These are phyloP conservation scores for Asterophora parasitica DNA, from an alignment of 768 basidiomycete genomes.

Conservation along the genomic window DNA sequence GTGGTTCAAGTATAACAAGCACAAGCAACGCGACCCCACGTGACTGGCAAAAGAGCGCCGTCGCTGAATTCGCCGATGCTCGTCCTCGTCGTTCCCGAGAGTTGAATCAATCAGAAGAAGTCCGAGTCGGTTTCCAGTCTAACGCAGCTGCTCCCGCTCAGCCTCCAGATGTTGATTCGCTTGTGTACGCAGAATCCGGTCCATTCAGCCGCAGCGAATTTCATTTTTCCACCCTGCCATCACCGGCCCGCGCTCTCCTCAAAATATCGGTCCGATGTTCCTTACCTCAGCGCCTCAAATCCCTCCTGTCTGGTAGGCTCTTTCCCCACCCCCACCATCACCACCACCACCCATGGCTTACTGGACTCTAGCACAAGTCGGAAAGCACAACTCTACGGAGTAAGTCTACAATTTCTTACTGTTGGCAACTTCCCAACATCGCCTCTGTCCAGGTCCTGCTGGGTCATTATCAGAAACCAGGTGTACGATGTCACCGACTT, in stretches of 20 bases:
- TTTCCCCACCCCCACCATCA: conserved; percentile 20
- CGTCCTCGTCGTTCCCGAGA: neutral
- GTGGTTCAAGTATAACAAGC: conserved; percentile 18
- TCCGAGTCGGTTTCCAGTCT: too few relatives aligned
- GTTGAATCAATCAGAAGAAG: too few relatives aligned
- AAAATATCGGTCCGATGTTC: neutral
- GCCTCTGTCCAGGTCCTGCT: conserved; percentile 55
- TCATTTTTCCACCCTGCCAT: neutral
- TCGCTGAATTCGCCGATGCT: neutral
- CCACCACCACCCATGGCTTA: conserved; percentile 29
- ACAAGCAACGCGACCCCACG: conserved; percentile 23
- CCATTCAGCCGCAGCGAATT: neutral
- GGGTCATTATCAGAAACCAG: conserved; percentile 75
- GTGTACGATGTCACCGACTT: conserved; percentile 90
- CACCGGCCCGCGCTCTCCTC: neutral
- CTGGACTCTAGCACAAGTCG: conserved; percentile 53
- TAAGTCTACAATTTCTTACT: conserved; percentile 23
- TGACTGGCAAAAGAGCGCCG: too few relatives aligned
- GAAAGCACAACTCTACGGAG: conserved; percentile 52
- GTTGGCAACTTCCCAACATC: conserved; percentile 1
- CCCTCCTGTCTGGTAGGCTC: neutral
- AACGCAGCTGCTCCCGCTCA: too few relatives aligned
- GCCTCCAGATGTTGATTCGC: too few relatives aligned
- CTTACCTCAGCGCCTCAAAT: neutral
- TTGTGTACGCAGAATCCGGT: too few relatives aligned